A percentile compares a stretch with the other conserved stretches of the same genome.
Evolutionary conservation across 257 asterid genomes (phyloP).

Genomic region (Euphrasia confusa): DNA sequence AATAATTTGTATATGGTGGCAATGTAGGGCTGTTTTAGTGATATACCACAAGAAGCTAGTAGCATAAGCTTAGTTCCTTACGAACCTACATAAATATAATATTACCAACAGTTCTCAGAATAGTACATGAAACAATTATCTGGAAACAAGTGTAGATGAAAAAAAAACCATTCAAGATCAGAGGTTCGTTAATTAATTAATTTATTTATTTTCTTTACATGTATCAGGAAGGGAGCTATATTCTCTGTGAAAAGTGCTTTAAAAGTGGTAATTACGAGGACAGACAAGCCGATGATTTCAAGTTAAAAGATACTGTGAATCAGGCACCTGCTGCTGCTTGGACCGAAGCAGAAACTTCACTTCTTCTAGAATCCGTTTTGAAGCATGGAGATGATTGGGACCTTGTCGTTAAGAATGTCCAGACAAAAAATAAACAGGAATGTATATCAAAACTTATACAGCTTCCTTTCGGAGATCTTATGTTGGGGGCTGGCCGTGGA

Average conservation of each 20-base stretch:
- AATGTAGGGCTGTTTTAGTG: neutral
- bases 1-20: neutral
- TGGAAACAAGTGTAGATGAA: slow-evolving; percentile 1
- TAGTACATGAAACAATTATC: neutral
- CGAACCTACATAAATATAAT: neutral
- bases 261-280: slow-evolving; percentile 50
- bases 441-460: slow-evolving; percentile 86
- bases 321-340: slow-evolving; percentile 45
- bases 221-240: slow-evolving; percentile 49
- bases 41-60: neutral
- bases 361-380: slow-evolving; percentile 75
- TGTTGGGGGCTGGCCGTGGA: slow-evolving; percentile 53
- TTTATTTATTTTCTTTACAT: slow-evolving; percentile 19
- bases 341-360: slow-evolving; percentile 88
- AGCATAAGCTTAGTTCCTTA: slow-evolving; percentile 5
- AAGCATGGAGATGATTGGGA: slow-evolving; percentile 98
- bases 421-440: slow-evolving; percentile 74
- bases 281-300: slow-evolving; percentile 59
- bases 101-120: slow-evolving; percentile 12
- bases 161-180: slow-evolving; percentile 5
- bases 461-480: slow-evolving; percentile 85
- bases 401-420: slow-evolving; percentile 66
- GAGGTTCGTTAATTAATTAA: slow-evolving; percentile 8
- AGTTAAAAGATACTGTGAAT: slow-evolving; percentile 38
- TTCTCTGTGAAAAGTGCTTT: slow-evolving; percentile 78